Conservation (phyloP, 2,329 filamentous ascomycete genomes). For the Chaetomiaceae sp. region DNA sequence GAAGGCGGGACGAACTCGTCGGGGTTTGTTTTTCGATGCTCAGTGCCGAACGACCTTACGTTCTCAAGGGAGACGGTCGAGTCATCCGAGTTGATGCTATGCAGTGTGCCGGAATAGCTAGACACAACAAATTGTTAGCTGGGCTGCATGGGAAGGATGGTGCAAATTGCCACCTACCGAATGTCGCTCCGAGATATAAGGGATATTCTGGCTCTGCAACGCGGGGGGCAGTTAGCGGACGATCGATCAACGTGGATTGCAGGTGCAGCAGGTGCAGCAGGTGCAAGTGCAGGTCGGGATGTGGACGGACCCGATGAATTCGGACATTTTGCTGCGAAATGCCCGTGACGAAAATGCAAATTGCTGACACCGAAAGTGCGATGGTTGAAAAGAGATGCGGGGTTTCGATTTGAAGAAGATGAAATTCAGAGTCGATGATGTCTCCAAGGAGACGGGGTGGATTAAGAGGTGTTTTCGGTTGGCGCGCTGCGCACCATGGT, state of each 20-base stretch:
- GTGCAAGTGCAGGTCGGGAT: conserved; percentile 15
- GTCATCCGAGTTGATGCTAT: conserved; percentile 96
- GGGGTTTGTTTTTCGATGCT: conserved; percentile 75
- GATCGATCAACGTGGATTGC: not conserved
- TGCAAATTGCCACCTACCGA: conserved; percentile 57
- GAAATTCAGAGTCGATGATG: not conserved
- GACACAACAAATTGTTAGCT: conserved; percentile 30
- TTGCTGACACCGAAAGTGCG: conserved; percentile 1
- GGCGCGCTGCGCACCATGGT: conserved; percentile 19
- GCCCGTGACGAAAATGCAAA: conserved; percentile 14
- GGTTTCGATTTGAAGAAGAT: conserved; percentile 12
- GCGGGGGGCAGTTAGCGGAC: conserved; percentile 7
- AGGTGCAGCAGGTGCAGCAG: no score
- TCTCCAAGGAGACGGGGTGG: conserved; percentile 10
- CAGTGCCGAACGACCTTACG: conserved; percentile 90
- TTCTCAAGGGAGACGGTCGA: conserved; percentile 96
- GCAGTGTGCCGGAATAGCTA: conserved; percentile 92
- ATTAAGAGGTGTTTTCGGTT: conserved; percentile 8
- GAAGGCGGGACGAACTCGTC: conserved; percentile 80
- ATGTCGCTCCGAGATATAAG: conserved; percentile 97
- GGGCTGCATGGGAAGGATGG: not conserved
- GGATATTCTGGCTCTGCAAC: conserved; percentile 74
- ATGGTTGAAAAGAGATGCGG: conserved; percentile 1
- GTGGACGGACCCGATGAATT: conserved; percentile 53
- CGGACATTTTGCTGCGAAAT: conserved; percentile 44